These are phyloP conservation scores for Cyclocybe cylindracea DNA, from an alignment of 768 basidiomycete species.

Conservation along the genomic window DNA sequence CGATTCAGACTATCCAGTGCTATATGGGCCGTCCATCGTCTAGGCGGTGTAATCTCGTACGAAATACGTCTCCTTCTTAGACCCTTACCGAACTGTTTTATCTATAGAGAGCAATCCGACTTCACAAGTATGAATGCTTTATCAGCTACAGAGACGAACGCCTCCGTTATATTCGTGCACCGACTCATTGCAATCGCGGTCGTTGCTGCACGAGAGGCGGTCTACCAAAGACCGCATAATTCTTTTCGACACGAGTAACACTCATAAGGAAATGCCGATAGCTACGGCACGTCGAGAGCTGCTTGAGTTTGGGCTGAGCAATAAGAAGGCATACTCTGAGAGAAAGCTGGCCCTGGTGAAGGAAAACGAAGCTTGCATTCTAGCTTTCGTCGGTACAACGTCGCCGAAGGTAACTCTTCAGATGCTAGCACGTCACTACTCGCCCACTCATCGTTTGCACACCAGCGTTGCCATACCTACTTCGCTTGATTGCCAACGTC, in stretches of 20 bases:
- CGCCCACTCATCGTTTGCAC: not conserved
- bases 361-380: slow-evolving; percentile 70
- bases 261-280: slow-evolving; percentile 1
- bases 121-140: slow-evolving; percentile 51
- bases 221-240: slow-evolving; percentile 44
- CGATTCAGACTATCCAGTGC: slow-evolving; percentile 51
- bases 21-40: slow-evolving; percentile 56
- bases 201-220: slow-evolving; percentile 39
- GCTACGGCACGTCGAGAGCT: slow-evolving; percentile 46
- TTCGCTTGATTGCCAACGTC: slow-evolving; percentile 62
- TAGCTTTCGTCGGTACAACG: slow-evolving; percentile 77
- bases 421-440: not conserved
- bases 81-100: not conserved
- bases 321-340: slow-evolving; percentile 45
- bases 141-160: slow-evolving; percentile 54
- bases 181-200: slow-evolving; percentile 45
- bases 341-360: slow-evolving; percentile 56
- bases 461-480: slow-evolving; percentile 57
- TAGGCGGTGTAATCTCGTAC: slow-evolving; percentile 60
- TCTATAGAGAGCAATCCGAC: slow-evolving; percentile 53
- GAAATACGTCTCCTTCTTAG: slow-evolving; percentile 19
- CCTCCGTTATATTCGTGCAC: slow-evolving; percentile 48
- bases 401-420: slow-evolving; percentile 51
- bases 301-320: slow-evolving; percentile 47
- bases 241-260: slow-evolving; percentile 34